Conservation (phyloP, 129 eudicot species). For the sunflower (Helianthus annuus) region DNA sequence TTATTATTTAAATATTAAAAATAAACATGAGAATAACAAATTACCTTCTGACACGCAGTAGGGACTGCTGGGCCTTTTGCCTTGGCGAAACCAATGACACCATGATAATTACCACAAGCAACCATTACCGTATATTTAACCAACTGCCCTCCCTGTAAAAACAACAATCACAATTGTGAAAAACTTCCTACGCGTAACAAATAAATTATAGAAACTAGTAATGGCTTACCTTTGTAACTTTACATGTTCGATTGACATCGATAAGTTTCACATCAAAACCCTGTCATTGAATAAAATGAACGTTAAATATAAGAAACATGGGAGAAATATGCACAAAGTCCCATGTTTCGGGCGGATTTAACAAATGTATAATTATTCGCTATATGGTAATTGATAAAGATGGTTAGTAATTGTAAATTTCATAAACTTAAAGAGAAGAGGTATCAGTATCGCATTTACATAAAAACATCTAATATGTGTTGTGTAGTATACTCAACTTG, state of each 20-base stretch:
- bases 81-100: slow-evolving; percentile 91
- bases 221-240: slow-evolving; percentile 81
- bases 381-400: background rate
- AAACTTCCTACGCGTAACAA: slow-evolving; percentile 13
- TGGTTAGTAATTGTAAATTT: background rate
- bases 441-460: background rate
- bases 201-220: background rate
- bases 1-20: background rate
- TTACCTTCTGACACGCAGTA: slow-evolving; percentile 83
- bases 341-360: background rate
- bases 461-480: background rate
- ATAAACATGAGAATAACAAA: background rate
- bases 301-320: background rate
- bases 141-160: slow-evolving; percentile 79
- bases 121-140: slow-evolving; percentile 77
- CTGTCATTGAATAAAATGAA: slow-evolving; percentile 42
- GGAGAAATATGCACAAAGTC: slow-evolving; percentile 4
- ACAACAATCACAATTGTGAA: slow-evolving; percentile 13
- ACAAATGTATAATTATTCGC: background rate
- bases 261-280: slow-evolving; percentile 88
- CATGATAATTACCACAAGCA: slow-evolving; percentile 92
- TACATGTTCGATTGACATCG: slow-evolving; percentile 73
- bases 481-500: slow-evolving; percentile 1
- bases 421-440: background rate
- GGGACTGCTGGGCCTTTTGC: slow-evolving; percentile 82